Evolutionary conservation across 2,329 filamentous ascomycete genomes (phyloP).

Genomic region (Rachicladosporium sp.): DNA sequence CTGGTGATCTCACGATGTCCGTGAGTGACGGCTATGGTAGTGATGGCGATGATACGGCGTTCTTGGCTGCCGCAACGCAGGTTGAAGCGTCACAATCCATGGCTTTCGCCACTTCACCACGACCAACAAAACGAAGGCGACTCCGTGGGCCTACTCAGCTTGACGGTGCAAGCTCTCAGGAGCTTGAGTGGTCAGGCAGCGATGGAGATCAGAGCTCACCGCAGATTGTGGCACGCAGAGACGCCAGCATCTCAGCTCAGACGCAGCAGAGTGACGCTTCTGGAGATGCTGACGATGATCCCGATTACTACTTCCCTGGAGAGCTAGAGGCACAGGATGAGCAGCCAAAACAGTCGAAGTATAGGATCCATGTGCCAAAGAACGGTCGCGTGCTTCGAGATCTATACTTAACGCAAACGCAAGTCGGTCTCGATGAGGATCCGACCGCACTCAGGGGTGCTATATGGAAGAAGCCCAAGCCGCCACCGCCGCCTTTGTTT

Average conservation of each 20-base stretch:
- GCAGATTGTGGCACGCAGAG: slow-evolving; percentile 2
- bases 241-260: slow-evolving; percentile 1
- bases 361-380: slow-evolving; percentile 32
- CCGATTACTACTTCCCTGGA: slow-evolving; percentile 15
- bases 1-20: slow-evolving; percentile 10
- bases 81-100: slow-evolving; percentile 17
- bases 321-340: slow-evolving; percentile 11
- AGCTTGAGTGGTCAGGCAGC: slow-evolving; percentile 9
- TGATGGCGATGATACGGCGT: slow-evolving; percentile 21
- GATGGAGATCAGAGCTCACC: slow-evolving; percentile 7
- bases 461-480: slow-evolving; percentile 33
- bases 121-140: slow-evolving; percentile 21
- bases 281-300: slow-evolving; percentile 10
- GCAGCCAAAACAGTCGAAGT: slow-evolving; percentile 24
- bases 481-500: slow-evolving; percentile 10
- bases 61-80: slow-evolving; percentile 20
- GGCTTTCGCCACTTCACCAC: slow-evolving; percentile 20
- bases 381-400: slow-evolving; percentile 28
- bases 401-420: slow-evolving; percentile 32
- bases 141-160: slow-evolving; percentile 11
- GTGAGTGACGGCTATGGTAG: slow-evolving; percentile 22
- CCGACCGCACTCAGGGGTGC: slow-evolving; percentile 35
- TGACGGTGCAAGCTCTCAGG: slow-evolving; percentile 13
- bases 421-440: slow-evolving; percentile 25
- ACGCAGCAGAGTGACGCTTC: slow-evolving; percentile 3